phyloP scores from a whole-genome alignment of 2,329 filamentous ascomycete genomes.

The Trichophyton simii region DNA sequence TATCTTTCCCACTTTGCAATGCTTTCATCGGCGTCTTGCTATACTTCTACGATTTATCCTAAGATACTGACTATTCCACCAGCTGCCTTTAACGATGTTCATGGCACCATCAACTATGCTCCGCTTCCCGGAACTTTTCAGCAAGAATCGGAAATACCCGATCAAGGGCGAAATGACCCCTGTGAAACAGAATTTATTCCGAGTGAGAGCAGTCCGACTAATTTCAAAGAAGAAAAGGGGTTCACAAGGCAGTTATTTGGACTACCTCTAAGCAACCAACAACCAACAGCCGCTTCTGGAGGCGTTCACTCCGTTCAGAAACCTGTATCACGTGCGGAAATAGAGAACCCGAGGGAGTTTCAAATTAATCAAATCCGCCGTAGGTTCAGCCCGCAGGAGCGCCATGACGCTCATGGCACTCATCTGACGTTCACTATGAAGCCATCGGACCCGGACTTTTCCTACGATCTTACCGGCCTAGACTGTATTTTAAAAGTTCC shows the following conservation, averaged over 20 bases:
- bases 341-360: constrained; percentile 57
- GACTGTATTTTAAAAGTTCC: constrained; percentile 58
- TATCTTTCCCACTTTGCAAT: background rate
- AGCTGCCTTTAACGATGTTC: background rate
- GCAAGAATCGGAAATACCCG: background rate
- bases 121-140: background rate
- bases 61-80: background rate
- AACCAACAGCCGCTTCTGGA: background rate
- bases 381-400: constrained; percentile 46
- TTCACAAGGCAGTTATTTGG: background rate
- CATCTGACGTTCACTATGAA: constrained; percentile 51
- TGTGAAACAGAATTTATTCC: background rate
- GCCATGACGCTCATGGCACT: constrained; percentile 38
- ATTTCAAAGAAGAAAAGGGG: background rate
- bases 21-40: background rate
- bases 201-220: background rate
- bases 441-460: constrained; percentile 74
- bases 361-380: constrained; percentile 61
- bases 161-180: background rate
- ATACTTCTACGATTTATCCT: background rate
- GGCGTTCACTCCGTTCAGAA: constrained; percentile 30
- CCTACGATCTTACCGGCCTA: constrained; percentile 59
- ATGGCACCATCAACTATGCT: background rate
- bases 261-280: background rate
- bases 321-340: constrained; percentile 53